Conservation (phyloP, 176 grass and related monocot genomes). For the Ananas comosus region DNA sequence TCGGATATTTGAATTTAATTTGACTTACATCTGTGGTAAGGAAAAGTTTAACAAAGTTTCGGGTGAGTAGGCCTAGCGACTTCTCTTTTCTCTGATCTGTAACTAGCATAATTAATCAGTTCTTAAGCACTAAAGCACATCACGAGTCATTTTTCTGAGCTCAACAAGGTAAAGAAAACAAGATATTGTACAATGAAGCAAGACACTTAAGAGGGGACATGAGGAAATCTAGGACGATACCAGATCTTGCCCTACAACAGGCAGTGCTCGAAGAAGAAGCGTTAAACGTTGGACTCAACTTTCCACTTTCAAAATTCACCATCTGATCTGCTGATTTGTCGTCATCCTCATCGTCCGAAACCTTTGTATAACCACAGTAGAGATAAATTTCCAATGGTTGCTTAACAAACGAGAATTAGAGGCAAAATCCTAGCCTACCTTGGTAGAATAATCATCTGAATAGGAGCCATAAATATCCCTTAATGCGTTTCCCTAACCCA, state of each 20-base stretch:
- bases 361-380: constrained; percentile 19
- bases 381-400: not conserved
- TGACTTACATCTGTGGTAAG: constrained; percentile 57
- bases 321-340: constrained; percentile 35
- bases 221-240: constrained; percentile 19
- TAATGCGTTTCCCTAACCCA: constrained; percentile 46
- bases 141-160: too few species aligned
- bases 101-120: constrained; percentile 5
- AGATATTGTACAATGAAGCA: not conserved
- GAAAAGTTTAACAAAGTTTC: constrained; percentile 94
- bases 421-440: constrained; percentile 27
- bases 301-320: constrained; percentile 42
- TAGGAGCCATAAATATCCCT: constrained; percentile 22
- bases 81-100: constrained; percentile 75
- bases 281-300: constrained; percentile 24
- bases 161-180: constrained; percentile 12
- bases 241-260: constrained; percentile 35
- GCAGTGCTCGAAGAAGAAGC: constrained; percentile 15
- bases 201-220: constrained; percentile 1
- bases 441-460: constrained; percentile 26
- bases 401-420: not conserved
- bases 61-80: constrained; percentile 70
- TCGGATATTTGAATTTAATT: not conserved
- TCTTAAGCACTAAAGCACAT: too few species aligned
- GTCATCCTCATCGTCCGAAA: constrained; percentile 60